Evolutionary conservation across 2,329 filamentous ascomycete species (phyloP), one percentile per base, ranked within the genome.

Genomic region (Remersonia thermophila): DNA sequence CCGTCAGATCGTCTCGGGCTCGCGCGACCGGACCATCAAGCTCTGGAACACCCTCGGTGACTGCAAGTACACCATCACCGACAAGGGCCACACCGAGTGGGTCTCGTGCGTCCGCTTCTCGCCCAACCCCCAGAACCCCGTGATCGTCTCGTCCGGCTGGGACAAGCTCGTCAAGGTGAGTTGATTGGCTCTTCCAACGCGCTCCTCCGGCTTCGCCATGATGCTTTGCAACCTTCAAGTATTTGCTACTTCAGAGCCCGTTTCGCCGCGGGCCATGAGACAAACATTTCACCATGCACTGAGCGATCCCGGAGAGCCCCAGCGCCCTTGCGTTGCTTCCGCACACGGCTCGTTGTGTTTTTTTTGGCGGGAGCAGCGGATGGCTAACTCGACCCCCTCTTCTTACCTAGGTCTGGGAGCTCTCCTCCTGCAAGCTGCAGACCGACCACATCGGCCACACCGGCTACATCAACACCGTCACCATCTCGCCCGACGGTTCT

Each of bases 201-300:
- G 5, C 27, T 12, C 38, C 20, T 38, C 7, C 13, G 30, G 50
- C 44, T 40, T 62, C 69, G 69, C 77, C 62, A 91, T 86, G 89
- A 96, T 96, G 89, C 74, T 77, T 82, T 75, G 78, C 82, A 77
- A 60, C 41, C 47, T 65, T 66, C 70, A 86, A 85, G 87, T 96
- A 96, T 96, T 96, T 96, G 91, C 91, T 96, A 96, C 91, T 98
- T 96, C 89, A 95, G 91, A 98, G 86, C 85, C 77, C 62, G 59
- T 62, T 60, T 57, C 36, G 69, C 64, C 63, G 76, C 43, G 32
- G 44, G 87, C 85, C 66, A 94, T 96, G 91, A 98, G 89, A 98
- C 84, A 78, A 93, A 71, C 69, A 74, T 77, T n/a, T 86, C 83
- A 73, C 74, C 43, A 16, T 46, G 76, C 74, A 72, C 85, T 93